A percentile compares a stretch with the other conserved stretches of the same genome.
phyloP scores from a whole-genome alignment of 805 yeast species.

The Zygosaccharomyces rouxii region DNA sequence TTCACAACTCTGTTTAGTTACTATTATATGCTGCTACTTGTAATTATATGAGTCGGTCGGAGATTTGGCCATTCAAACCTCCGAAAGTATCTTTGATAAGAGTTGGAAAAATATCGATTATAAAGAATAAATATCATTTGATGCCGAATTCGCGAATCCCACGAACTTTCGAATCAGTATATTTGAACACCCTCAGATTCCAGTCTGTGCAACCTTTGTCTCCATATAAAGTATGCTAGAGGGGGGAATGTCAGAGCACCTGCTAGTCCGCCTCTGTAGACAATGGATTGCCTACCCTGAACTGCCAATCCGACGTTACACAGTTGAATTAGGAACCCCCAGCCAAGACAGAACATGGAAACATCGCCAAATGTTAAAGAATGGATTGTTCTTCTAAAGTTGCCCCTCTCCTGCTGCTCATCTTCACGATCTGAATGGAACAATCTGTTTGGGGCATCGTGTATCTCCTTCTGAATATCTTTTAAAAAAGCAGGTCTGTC shows the following conservation, averaged over 20 bases:
- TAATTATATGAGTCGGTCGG: not conserved
- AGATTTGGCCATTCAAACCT: not conserved
- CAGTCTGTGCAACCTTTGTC: constrained; percentile 8
- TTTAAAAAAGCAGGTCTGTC: constrained; percentile 7
- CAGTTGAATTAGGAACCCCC: constrained; percentile 24
- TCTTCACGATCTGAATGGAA: constrained; percentile 12
- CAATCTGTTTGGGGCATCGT: constrained; percentile 18
- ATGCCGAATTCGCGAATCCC: not conserved
- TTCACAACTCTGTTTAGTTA: too few relatives aligned
- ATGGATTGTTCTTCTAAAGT: constrained; percentile 11
- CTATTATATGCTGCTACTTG: not conserved
- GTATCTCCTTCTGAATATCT: constrained; percentile 12
- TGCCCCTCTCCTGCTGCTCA: constrained; percentile 10
- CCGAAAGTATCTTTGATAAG: not conserved
- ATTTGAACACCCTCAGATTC: constrained; percentile 12
- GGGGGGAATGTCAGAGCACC: constrained; percentile 23
- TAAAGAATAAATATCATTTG: not conserved
- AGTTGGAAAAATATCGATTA: not conserved
- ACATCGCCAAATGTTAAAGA: constrained; percentile 22
- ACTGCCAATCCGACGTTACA: constrained; percentile 20
- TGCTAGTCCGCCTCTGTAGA: constrained; percentile 16
- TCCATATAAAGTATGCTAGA: constrained; percentile 9
- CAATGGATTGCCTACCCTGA: constrained; percentile 18
- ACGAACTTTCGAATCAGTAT: not conserved
- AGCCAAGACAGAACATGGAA: constrained; percentile 20